Base-by-base conservation (phyloP, 805 yeast genomes). In the Maudiozyma bulderi region DNA sequence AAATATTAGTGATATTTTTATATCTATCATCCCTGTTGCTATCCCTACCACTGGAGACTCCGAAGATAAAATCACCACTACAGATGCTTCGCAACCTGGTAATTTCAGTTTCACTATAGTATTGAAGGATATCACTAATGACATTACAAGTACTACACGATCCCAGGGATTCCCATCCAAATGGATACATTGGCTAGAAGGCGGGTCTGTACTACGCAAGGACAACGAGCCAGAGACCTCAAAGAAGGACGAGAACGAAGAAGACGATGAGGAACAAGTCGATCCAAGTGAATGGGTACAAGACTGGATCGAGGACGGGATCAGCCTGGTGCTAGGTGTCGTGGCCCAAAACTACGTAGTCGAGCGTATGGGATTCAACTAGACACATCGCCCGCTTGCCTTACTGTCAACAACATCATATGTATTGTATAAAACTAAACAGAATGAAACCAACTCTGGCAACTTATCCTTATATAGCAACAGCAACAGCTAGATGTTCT, bases 151-250 rank as follows among this genome's bases (percentile, higher is more conserved):
- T 43, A 74, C 80, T 31, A 82, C 87, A 46, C 81, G 83, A 56
- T 86, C 98, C 0, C 99, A 93, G 66, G 81, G 95, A 6, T 84
- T 88, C 72, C 98, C 99, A 9, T 63, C 78, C 43, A 82, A 79
- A 61, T 93, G 99, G 99, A 83, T 89, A 8, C 71, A 78, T n/a
- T 93, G 99, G 99, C 73, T 91, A n/a, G 66, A 62, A 49, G 61
- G 62, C 8, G 49, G 49, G 3, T 10, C 37, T 13, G 40, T 29
- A 5, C 40, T 82, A 51, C 50, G 45, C 50, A 49, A 47, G 8
- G 55, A 51, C 7, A 62, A 52, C 6, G 51, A 47, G 8, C 26
- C 26, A 20, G 4, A 20, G 43, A 43, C 26, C 15, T 9, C 32
- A 10, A 48, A 55, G 7, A 54, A 56, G 11, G 66, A 58, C 3